Conservation (phyloP, 805 yeast genomes). For the Candida michaelii region DNA sequence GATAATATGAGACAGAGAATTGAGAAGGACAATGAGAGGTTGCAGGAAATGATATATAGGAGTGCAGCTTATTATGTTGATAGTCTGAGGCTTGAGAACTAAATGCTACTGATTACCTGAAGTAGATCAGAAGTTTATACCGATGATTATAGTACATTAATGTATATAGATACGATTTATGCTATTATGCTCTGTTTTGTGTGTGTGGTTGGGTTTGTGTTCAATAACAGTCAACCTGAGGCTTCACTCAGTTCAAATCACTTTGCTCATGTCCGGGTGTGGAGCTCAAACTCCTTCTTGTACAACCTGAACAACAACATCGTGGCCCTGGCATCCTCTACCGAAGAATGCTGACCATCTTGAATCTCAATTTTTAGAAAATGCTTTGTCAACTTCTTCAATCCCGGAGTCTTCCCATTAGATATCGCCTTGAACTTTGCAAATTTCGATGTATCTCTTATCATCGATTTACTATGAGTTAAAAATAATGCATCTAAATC, state of each 20-base stretch:
- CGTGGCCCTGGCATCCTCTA: slow-evolving; percentile 87
- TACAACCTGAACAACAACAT: slow-evolving; percentile 73
- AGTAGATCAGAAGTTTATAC: too few species aligned
- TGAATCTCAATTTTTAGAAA: slow-evolving; percentile 65
- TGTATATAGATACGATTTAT: slow-evolving; percentile 3
- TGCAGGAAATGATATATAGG: slow-evolving; percentile 38
- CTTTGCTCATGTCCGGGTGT: background rate
- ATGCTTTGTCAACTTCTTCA: slow-evolving; percentile 63
- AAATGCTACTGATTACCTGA: too few species aligned
- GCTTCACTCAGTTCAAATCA: too few species aligned
- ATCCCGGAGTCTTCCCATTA: slow-evolving; percentile 69
- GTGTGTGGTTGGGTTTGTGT: background rate
- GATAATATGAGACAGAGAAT: slow-evolving; percentile 15
- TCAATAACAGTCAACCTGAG: too few species aligned
- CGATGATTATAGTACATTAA: background rate
- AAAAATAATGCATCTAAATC: slow-evolving; percentile 70
- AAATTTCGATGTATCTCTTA: slow-evolving; percentile 74
- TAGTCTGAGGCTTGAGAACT: slow-evolving; percentile 35
- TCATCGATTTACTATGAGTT: slow-evolving; percentile 61
- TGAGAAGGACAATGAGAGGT: slow-evolving; percentile 19
- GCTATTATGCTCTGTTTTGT: background rate
- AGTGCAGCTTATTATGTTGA: slow-evolving; percentile 37
- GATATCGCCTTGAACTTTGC: slow-evolving; percentile 57
- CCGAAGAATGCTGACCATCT: slow-evolving; percentile 75
- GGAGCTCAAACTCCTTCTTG: slow-evolving; percentile 58